These are phyloP conservation scores for Yamadazyma sp. DNA, from an alignment of 1,139 yeast species.

Conservation along the genomic window DNA sequence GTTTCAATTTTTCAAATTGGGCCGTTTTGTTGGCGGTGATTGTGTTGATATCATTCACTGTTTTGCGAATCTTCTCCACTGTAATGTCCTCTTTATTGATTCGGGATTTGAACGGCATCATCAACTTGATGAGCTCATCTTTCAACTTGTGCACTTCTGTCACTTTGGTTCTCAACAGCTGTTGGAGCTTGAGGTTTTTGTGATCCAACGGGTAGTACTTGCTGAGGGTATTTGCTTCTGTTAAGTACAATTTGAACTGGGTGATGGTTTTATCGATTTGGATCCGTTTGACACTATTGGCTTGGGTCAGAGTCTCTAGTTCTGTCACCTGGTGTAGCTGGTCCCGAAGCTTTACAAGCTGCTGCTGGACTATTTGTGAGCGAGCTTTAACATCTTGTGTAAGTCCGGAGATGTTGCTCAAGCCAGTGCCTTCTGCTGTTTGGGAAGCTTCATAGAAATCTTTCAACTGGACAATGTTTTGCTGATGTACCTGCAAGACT, in stretches of 20 bases:
- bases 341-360: background rate
- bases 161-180: conserved; percentile 20
- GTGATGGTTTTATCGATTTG: conserved; percentile 13
- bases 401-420: background rate
- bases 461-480: background rate
- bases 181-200: conserved; percentile 20
- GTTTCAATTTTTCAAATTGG: background rate
- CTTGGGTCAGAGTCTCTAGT: conserved; percentile 2
- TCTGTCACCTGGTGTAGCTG: conserved; percentile 1
- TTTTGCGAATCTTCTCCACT: conserved; percentile 21
- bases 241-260: conserved; percentile 8
- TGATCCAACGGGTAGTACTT: conserved; percentile 23
- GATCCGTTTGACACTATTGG: conserved; percentile 6
- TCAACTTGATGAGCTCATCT: conserved; percentile 17
- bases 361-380: background rate
- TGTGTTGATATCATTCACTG: conserved; percentile 24
- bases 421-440: background rate
- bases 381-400: background rate
- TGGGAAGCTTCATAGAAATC: background rate
- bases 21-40: conserved; percentile 14
- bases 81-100: conserved; percentile 14
- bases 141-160: conserved; percentile 18
- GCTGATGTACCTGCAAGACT: background rate
- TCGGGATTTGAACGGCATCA: conserved; percentile 29
- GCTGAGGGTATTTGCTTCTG: conserved; percentile 1